Base-by-base conservation (phyloP, 148 eudicot genomes). In the Diospyros lotus region DNA sequence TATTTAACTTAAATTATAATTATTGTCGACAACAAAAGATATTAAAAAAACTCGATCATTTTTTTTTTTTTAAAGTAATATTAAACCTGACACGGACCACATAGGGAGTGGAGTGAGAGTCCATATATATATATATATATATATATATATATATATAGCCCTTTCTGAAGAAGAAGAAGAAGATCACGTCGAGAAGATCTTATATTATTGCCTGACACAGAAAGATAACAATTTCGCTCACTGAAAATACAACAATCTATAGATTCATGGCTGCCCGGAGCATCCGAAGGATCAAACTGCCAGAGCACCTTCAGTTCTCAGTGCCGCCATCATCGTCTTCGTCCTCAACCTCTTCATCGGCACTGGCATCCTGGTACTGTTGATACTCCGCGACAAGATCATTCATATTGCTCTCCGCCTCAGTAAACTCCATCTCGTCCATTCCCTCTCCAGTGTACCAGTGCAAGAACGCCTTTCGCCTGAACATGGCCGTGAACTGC, bases 371-470 rank as follows among this genome's bases (percentile, higher is more conserved):
- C 68, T 76, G 79, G 45, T 76, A 76, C 74, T 76, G 79, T 61
- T 76, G 79, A 71, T 76, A 76, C 54, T 76, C 79, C 1, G 74
- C 74, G 6, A 76, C 79, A 61, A 76, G 79, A 69, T 76, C 79
- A 61, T 69, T 76, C 79, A 76, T 76, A 38, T 76, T 76, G 14
- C 77, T 74, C 63, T 74, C 73, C 7, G 77, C 73, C 55, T 68
- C 77, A 0, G 73, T 75, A 18, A 68, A 75, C 11, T 76, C 79
- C 79, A 76, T 76, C 68, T 76, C 79, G 52, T 76, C 79, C 74
- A 76, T 76, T 61, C 79, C 79, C 61, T 76, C 79, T 9, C 79
- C 73, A 0, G 79, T 76, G 39, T 76, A 76, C 79, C 79, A 69
- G 15, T 76, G 79, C 79, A 69, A 51, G 41, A 76, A 76, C 0